Percentiles rank a stretch among this genome's conserved stretches.
Conservation (phyloP, 805 yeast genomes). For the Schizosaccharomyces osmophilus region DNA sequence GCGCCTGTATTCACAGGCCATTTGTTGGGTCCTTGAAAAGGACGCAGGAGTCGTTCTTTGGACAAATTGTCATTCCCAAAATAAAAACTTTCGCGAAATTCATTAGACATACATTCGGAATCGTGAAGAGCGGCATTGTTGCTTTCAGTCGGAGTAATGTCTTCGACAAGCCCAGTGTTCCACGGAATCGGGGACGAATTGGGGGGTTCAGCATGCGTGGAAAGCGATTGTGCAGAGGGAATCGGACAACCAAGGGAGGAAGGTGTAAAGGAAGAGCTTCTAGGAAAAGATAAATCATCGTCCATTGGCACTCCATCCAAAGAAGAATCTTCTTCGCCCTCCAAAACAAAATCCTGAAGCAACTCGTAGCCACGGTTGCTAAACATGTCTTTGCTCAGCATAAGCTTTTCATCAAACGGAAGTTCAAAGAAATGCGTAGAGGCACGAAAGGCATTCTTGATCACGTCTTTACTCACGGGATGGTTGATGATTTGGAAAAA, state of each 20-base stretch:
- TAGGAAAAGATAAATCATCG: background rate
- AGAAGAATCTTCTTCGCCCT: background rate
- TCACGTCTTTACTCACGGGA: background rate
- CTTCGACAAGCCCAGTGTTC: background rate
- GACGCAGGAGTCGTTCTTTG: background rate
- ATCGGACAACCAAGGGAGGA: background rate
- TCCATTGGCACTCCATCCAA: background rate
- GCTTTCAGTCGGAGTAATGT: background rate
- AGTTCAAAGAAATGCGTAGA: slow-evolving; percentile 1
- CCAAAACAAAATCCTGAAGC: background rate
- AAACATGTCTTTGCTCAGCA: background rate
- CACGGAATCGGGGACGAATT: background rate
- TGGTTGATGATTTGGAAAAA: background rate
- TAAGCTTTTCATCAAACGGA: background rate
- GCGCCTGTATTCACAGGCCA: background rate
- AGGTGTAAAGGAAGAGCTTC: background rate
- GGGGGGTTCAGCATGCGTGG: background rate
- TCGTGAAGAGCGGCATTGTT: background rate
- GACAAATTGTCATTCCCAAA: background rate
- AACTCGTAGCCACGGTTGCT: slow-evolving; percentile 2
- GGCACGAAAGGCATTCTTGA: background rate
- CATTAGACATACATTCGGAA: background rate
- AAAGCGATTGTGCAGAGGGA: background rate
- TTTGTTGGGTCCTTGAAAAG: background rate
- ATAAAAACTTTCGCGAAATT: slow-evolving; percentile 1